A percentile compares a stretch with the other conserved stretches of the same genome.
phyloP scores from a whole-genome alignment of 129 eudicot genomes.

The Artemisia argyi region DNA sequence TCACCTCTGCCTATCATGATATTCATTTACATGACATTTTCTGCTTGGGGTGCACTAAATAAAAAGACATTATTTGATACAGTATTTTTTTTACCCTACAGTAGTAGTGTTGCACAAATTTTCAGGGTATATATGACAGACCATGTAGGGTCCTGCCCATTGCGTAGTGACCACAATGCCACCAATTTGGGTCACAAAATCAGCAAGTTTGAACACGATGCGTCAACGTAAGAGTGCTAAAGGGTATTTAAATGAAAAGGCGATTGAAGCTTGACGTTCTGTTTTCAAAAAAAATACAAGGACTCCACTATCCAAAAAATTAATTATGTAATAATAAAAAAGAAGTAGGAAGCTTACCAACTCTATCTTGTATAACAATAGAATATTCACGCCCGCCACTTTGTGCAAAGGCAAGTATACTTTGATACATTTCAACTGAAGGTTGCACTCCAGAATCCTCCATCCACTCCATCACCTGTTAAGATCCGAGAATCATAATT shows the following conservation, averaged over 20 bases:
- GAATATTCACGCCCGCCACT: slow-evolving; percentile 53
- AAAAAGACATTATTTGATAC: no score
- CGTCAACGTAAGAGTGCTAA: neutral
- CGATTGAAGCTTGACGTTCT: neutral
- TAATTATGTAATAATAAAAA: neutral
- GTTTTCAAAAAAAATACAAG: neutral
- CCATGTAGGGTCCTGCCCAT: neutral
- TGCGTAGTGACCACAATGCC: neutral
- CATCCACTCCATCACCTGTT: slow-evolving; percentile 97
- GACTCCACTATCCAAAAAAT: neutral
- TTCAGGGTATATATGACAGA: neutral
- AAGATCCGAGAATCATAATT: neutral
- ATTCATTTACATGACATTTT: no score
- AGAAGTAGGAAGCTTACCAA: slow-evolving; percentile 48
- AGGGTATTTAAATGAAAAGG: neutral
- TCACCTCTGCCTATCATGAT: no score
- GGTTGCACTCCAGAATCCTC: slow-evolving; percentile 71
- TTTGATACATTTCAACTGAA: slow-evolving; percentile 51
- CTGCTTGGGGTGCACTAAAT: no score
- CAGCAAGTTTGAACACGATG: no score
- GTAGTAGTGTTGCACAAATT: neutral
- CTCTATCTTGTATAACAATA: slow-evolving; percentile 53
- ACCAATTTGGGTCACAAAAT: neutral
- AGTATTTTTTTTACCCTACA: neutral
- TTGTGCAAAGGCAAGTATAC: slow-evolving; percentile 59